These are phyloP conservation scores for Rhodosporidiobolus sp. DNA, from an alignment of 768 basidiomycete genomes.

Conservation along the genomic window DNA sequence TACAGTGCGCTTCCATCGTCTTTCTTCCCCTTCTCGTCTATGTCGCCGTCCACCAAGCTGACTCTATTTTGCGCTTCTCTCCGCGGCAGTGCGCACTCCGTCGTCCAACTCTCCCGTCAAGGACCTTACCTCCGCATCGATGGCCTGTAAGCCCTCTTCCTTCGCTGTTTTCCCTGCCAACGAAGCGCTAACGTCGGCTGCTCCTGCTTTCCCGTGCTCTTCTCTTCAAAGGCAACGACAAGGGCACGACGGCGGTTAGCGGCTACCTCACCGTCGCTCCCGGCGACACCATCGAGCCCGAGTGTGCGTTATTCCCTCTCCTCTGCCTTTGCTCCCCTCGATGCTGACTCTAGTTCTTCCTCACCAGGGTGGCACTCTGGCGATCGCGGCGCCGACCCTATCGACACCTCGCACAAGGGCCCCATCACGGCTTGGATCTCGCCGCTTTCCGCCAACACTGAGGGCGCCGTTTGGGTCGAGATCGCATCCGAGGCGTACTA, in stretches of 20 bases:
- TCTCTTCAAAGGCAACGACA: slow-evolving; percentile 13
- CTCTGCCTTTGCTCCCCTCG: background rate
- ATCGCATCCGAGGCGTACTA: slow-evolving; percentile 16
- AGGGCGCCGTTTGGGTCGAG: slow-evolving; percentile 10
- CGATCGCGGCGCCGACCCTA: slow-evolving; percentile 6
- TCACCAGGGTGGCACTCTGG: background rate
- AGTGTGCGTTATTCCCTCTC: background rate
- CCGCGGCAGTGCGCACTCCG: background rate
- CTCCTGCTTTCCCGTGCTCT: too few species aligned
- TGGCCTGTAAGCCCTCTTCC: background rate
- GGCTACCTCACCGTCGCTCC: background rate
- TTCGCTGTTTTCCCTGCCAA: background rate
- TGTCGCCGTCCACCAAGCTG: too few species aligned
- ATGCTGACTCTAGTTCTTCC: too few species aligned
- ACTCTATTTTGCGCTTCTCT: too few species aligned
- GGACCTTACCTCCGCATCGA: background rate
- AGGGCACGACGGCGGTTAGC: background rate
- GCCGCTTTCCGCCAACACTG: background rate
- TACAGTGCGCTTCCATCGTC: slow-evolving; percentile 6
- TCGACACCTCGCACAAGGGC: slow-evolving; percentile 9
- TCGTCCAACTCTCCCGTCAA: slow-evolving; percentile 5
- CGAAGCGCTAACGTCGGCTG: too few species aligned
- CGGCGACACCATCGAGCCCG: slow-evolving; percentile 15
- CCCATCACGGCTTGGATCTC: slow-evolving; percentile 12
- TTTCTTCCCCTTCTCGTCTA: too few species aligned